phyloP scores from a whole-genome alignment of 2,329 filamentous ascomycete genomes.

The Davidsoniella virescens region DNA sequence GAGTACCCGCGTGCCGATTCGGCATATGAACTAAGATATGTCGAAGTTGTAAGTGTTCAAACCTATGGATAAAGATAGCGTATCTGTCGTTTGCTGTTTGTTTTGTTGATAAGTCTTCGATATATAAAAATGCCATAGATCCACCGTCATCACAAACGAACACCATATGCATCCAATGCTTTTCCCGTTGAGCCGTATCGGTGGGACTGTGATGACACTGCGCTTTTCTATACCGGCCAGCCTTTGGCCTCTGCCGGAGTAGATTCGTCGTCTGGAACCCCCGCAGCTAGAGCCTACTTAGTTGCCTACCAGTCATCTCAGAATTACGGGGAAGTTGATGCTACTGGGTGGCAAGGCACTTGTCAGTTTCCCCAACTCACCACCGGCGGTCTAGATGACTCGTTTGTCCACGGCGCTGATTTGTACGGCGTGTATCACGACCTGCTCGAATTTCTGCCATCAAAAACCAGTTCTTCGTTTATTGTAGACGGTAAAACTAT shows the following conservation, averaged over 20 bases:
- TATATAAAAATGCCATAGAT: constrained; percentile 29
- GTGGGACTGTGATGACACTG: constrained; percentile 58
- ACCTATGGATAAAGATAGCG: not conserved
- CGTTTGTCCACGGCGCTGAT: constrained; percentile 60
- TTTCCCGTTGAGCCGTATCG: constrained; percentile 57
- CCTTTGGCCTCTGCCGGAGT: constrained; percentile 30
- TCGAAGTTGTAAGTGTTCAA: constrained; percentile 46
- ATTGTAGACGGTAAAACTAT: constrained; percentile 22
- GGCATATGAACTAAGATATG: constrained; percentile 53
- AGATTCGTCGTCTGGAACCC: constrained; percentile 24
- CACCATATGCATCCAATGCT: constrained; percentile 60
- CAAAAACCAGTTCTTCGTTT: too few relatives aligned
- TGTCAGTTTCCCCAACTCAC: constrained; percentile 78
- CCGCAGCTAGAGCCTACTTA: constrained; percentile 38
- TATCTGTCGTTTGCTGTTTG: not conserved
- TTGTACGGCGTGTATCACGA: constrained; percentile 61
- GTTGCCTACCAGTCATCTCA: constrained; percentile 40
- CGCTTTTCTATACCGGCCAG: constrained; percentile 52
- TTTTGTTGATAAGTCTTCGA: constrained; percentile 4
- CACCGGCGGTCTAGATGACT: constrained; percentile 52
- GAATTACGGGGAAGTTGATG: constrained; percentile 47
- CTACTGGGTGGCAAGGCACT: constrained; percentile 49
- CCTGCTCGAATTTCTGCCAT: constrained; percentile 47
- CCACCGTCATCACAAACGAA: constrained; percentile 73
- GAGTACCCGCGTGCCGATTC: constrained; percentile 43